A percentile compares a stretch with the other conserved stretches of the same genome.
These are phyloP conservation scores for Pseudogymnoascus pannorum DNA, from an alignment of 2,329 filamentous ascomycete species.

Conservation along the genomic window DNA sequence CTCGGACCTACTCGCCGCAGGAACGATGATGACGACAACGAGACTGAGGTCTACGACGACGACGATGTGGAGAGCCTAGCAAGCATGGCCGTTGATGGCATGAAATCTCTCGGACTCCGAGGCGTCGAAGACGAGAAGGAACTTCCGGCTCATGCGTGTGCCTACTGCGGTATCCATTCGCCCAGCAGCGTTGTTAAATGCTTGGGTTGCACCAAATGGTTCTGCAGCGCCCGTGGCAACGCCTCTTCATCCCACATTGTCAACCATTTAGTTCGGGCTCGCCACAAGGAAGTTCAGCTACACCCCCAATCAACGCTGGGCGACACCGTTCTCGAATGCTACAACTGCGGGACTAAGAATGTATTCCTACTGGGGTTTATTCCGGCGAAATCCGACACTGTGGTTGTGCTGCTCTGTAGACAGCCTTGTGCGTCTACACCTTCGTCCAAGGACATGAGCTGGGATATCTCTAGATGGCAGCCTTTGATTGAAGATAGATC, in stretches of 20 bases:
- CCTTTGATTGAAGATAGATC: constrained; percentile 94
- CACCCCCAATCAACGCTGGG: constrained; percentile 89
- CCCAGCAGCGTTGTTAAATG: constrained; percentile 95
- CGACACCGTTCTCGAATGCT: constrained; percentile 95
- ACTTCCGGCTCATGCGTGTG: constrained; percentile 89
- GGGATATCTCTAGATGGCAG: constrained; percentile 97
- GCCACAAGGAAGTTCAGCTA: constrained; percentile 97
- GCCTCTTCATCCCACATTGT: constrained; percentile 96
- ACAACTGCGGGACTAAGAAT: constrained; percentile 99
- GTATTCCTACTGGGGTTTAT: constrained; percentile 97
- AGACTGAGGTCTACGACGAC: constrained; percentile 74
- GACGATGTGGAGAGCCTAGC: constrained; percentile 69
- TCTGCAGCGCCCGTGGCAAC: constrained; percentile 95
- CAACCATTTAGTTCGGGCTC: constrained; percentile 92
- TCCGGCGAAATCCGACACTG: constrained; percentile 95
- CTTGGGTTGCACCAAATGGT: constrained; percentile 94
- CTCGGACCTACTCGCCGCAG: constrained; percentile 42
- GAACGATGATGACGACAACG: constrained; percentile 79
- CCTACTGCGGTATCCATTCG: constrained; percentile 98
- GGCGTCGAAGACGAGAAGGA: constrained; percentile 78
- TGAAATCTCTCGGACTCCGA: constrained; percentile 55
- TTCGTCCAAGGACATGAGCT: constrained; percentile 98
- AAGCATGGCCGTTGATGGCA: constrained; percentile 71
- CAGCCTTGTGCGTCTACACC: constrained; percentile 93
- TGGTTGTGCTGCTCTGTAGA: constrained; percentile 91